Base-by-base conservation (phyloP, 2,329 filamentous ascomycete species). In the Tolypocladium endophyticum region DNA sequence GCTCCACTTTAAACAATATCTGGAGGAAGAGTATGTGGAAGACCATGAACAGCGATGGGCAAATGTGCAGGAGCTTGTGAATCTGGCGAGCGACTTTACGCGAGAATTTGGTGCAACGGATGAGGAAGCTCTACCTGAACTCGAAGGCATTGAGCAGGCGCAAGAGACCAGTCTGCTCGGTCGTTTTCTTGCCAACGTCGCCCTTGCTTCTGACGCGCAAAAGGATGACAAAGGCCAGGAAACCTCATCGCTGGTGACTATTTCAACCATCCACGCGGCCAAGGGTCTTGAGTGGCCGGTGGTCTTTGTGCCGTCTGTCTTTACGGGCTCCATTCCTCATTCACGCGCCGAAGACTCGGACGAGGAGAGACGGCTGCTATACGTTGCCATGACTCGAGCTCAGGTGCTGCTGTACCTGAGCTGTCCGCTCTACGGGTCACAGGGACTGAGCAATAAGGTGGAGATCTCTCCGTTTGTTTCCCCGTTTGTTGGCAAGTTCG, bases 241-340 rank as follows among this genome's bases (percentile, higher is more conserved):
- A 58, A 78, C 78, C 35, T 82, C 79, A 35, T 78, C 83, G 2
- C 80, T 89, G 65, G 84, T 97, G 25, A 97, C 92, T 0, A 90
- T 99, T 30, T 97, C 92, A 7, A 99, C 93, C 0, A 97, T 99
- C 14, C 93, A 99, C 70, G 92, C 92, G 0, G 91, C 93, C 3
- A 99, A 99, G 73, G 93, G 93, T 3, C 79, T 99, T 1, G 93
- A 99, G 72, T 99, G 94, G 94, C 93, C 93, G 0, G 81, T 96
- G 1, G 91, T 97, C 1, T 97, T 97, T 71, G 86, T 97, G 20
- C 92, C 94, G 7, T 90, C 89, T 1, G 88, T 91, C 33, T 96
- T 96, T 69, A 85, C 92, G 55, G 94, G 93, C 0, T 93, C 88
- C 2, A 95, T 97, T 61, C 93, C 93, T 5, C 93, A 97, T 71